Evolutionary conservation across 2,329 filamentous ascomycete species (phyloP).

Genomic region (Bipolaris victoriae): DNA sequence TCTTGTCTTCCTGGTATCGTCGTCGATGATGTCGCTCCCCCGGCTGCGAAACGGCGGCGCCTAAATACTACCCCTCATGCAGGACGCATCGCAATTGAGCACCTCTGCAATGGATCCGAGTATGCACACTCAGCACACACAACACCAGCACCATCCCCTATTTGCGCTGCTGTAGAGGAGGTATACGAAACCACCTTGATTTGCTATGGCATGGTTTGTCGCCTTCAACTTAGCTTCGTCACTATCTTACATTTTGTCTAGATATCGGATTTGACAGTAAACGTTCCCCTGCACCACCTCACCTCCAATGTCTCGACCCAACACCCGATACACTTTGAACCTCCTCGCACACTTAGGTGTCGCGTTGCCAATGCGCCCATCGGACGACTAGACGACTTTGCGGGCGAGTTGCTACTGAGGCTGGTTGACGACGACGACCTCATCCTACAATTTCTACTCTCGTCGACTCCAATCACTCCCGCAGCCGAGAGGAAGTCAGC

Average conservation of each 20-base stretch:
- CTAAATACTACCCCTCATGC: neutral
- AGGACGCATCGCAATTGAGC: neutral
- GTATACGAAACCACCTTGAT: neutral
- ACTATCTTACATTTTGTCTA: neutral
- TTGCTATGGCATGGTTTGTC: neutral
- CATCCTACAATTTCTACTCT: neutral
- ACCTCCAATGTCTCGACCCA: neutral
- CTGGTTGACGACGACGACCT: conserved; percentile 2
- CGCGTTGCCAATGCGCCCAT: neutral
- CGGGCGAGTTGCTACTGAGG: neutral
- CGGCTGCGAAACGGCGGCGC: conserved; percentile 1
- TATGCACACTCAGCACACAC: neutral
- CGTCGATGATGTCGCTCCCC: conserved; percentile 1
- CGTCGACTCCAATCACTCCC: neutral
- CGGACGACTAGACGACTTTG: neutral
- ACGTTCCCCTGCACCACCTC: neutral
- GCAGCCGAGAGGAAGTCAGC: neutral
- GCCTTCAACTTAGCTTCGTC: neutral
- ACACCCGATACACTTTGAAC: neutral
- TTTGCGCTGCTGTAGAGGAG: neutral
- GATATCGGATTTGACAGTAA: conserved; percentile 1
- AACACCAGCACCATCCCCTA: neutral
- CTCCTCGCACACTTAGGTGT: neutral
- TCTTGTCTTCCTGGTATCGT: neutral
- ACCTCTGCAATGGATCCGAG: neutral